Base-by-base conservation (phyloP, 208 protist genomes). In the Leishmania major region DNA sequence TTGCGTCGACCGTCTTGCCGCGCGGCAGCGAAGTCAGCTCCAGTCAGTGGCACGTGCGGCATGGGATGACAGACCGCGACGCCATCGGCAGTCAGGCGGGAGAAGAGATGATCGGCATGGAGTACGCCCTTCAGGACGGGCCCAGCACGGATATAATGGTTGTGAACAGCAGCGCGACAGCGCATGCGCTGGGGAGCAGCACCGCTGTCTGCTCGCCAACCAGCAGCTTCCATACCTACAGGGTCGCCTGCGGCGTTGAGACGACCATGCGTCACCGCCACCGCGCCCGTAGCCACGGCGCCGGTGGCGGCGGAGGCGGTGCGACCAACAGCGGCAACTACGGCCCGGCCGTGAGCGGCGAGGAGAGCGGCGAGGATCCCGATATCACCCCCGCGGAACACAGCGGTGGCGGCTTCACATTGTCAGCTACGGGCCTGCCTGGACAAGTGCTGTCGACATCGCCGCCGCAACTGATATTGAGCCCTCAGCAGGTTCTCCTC, bases 331-430 rank as follows among this genome's bases (percentile, higher is more conserved):
- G 55, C 60, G 7, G 60, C 37, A 60, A 37, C 37, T 35, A 45
- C 35, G 75, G 75, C 25, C 49, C 73, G 37, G 59, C 37, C 10
- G 11, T 73, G 15, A 84, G 75, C 43, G 77, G 53, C 15, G 82
- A 81, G 28, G 82, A 85, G 19, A 85, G 82, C 77, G 77, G 35
- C 25, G 77, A 85, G n/a, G 82, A 85, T 43, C 10, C 6, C 35
- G 47, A 80, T 45, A 49, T 17, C 17, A 11, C n/a, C 60, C 22
- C 77, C 13, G n/a, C 47, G 57, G 60, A 80, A 28, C 77, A 40
- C 64, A 80, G 57, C 59, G 75, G 59, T 70, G 57, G 40, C 40
- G 59, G 53, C 25, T 37, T 49, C 53, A 64, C 51, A 51, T 67
- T 64, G 57, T 40, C 43, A 19, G 11, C 53, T 64, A 31, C 35